Base-by-base conservation (phyloP, 1,284 basidiomycete genomes). In the Sporisorium exsertum region DNA sequence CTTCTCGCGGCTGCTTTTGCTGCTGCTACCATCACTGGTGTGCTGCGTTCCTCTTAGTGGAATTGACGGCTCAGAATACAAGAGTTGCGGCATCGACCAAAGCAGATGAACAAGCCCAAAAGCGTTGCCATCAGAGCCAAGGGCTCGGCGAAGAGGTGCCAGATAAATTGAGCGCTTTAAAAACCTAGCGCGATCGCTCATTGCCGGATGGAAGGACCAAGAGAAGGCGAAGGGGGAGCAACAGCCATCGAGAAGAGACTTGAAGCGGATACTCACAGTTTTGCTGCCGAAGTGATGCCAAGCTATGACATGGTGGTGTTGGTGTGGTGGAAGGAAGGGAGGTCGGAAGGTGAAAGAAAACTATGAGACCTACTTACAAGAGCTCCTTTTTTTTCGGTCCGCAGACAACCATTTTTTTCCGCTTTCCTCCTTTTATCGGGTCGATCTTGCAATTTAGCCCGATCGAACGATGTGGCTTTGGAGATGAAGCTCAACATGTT, bases 141-240 rank as follows among this genome's bases (percentile, higher is more conserved):
- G 74, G 74, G 74, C 74, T 77, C 74, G 70, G 70, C 70, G 74
- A 77, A 77, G 74, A 77, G 74, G 74, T 77, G 74, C 74, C 74
- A 77, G 74, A 77, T 77, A 61, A 42, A 27, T 76, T 65, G 65
- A 72, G 74, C 74, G 70, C 74, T 70, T 77, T 68, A 52, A 58
- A 69, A 72, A 77, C 74, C 74, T 77, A 72, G 74, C 74, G 74
- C 74, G 74, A 69, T 77, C 74, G 64, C 69, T 77, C 74, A 77
- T 77, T 77, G 74, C 74, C 74, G 74, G 67, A 43, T 51, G 22
- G 2, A 32, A 26, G 33, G 12, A 45, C 18, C 15, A 24, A 22
- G 40, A 47, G 58, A 42, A 26, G 37, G 27, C 33, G 15, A 24
- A 46, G 45, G 1, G 51, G 45, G 12, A 40, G 42, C 22, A 52